Evolutionary conservation across 495 filamentous ascomycete genomes (phyloP), one percentile per base, ranked within the genome.

Genomic region (Penicillium flavigenum): DNA sequence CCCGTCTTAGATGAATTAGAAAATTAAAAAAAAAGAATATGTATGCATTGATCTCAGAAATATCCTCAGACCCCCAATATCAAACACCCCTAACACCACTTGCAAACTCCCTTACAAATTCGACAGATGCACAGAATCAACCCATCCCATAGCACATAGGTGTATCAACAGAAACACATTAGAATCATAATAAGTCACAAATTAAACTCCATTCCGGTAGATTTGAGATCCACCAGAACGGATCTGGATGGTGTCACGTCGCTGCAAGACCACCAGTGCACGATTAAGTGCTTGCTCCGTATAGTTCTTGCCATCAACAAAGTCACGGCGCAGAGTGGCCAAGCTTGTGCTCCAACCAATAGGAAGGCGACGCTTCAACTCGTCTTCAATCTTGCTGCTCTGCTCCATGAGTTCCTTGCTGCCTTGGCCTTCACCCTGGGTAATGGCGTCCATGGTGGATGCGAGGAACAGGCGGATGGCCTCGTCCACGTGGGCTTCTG

Each of bases 401-500:
- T 97, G 93, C 51, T 95, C 91, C 76, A 90, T 91, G 48, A 97
- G 79, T 74, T 98, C 94, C 63, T 87, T 87, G 72, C 82, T 90
- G 46, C 88, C 89, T 57, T 88, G 83, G 50, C 84, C 86, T 53
- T 87, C 85, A 27, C 93, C 94, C 65, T 96, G 91, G 43, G 89
- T 90, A 41, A 97, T 90, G 3, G 94, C 94, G 72, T 99, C 93
- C 94, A 99, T 99, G 48, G 94, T 99, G 2, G 85, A 90, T 43
- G 93, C 95, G 5, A 99, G 77, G 86, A 99, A 99, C 29, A 99
- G 83, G 0, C 95, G 88, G 65, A 99, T 99, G 2, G 95, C 94
- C 76, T 99, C 94, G 69, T 99, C 92, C 48, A 99, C 94, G 72
- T 99, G 94, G 50, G 83, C 79, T 72, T 96, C 92, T 1, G 87